Percentiles rank a stretch among this genome's conserved stretches.
Conservation (phyloP, 495 filamentous ascomycete genomes). For the Peziza echinospora region DNA sequence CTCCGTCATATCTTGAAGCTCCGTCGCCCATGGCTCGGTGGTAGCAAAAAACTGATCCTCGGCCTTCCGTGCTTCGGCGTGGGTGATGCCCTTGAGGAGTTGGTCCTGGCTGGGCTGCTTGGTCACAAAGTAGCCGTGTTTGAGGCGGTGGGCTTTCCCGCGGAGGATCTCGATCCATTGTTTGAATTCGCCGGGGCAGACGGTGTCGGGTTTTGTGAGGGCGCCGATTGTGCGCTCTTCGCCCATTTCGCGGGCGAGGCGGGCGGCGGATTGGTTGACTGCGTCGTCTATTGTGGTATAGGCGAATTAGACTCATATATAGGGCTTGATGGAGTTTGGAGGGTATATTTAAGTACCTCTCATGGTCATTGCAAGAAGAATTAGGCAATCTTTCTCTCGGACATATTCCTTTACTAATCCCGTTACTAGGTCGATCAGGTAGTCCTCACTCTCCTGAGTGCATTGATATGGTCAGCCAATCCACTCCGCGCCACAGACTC, state of each 20-base stretch:
- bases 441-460: slow-evolving; percentile 16
- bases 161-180: slow-evolving; percentile 20
- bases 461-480: background rate
- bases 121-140: slow-evolving; percentile 27
- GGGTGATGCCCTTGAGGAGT: slow-evolving; percentile 19
- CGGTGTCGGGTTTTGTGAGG: slow-evolving; percentile 29
- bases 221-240: slow-evolving; percentile 24
- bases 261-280: slow-evolving; percentile 19
- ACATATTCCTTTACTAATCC: slow-evolving; percentile 18
- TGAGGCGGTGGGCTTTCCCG: slow-evolving; percentile 20
- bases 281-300: slow-evolving; percentile 20
- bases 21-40: slow-evolving; percentile 21
- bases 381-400: slow-evolving; percentile 16
- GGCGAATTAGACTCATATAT: too few species aligned
- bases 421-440: slow-evolving; percentile 16
- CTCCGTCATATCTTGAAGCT: slow-evolving; percentile 12
- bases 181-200: slow-evolving; percentile 17
- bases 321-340: background rate
- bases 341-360: slow-evolving; percentile 7
- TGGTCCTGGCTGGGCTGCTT: slow-evolving; percentile 25
- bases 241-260: slow-evolving; percentile 13
- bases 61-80: slow-evolving; percentile 19
- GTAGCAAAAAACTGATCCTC: slow-evolving; percentile 24
- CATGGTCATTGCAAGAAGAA: slow-evolving; percentile 20
- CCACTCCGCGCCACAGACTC: too few species aligned